Base-by-base conservation (phyloP, 495 filamentous ascomycete genomes). In the Sphaerosporella brunnea region DNA sequence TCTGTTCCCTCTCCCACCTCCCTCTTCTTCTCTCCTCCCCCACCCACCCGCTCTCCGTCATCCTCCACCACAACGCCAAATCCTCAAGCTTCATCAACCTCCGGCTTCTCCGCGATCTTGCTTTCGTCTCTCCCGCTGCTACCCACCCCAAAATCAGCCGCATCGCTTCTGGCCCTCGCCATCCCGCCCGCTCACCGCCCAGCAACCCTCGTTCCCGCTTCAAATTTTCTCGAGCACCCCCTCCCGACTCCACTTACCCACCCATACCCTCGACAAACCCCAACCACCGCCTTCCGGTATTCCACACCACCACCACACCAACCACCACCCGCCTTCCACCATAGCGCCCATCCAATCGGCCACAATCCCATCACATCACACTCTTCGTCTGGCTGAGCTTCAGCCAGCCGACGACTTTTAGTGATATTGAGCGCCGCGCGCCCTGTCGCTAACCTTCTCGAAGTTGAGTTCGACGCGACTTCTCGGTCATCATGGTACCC, bases 111-210 rank as follows among this genome's bases (percentile, higher is more conserved):
- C 25, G 24, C 18, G 26, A 26, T 45, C 60, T 45, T 63, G 66
- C 62, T 64, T 65, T 63, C 63, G 54, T 51, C 53, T 61, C 62
- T 59, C 64, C 65, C 62, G 60, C 63, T 66, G 55, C 47, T 30
- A 51, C 43, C 47, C 53, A 39, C 49, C 47, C 49, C 43, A 51
- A 43, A 51, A 48, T 49, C 52, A 50, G 34, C 54, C 52, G 50
- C 54, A 38, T 48, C 43, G 43, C 43, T 46, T 46, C 43, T 52
- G 43, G n/a, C n/a, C n/a, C n/a, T n/a, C n/a, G n/a, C 36, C 9
- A 42, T 28, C 20, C 36, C 23, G 19, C 44, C 13, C 46, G 18
- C 43, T 7, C 38, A 34, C 39, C 47, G 24, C 23, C 16, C 25
- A 65, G 48, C 52, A 42, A 49, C 47, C 25, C 34, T 28, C 40